Base-by-base conservation (phyloP, 164 flowering plant genomes). In the Aristolochia fimbriata region DNA sequence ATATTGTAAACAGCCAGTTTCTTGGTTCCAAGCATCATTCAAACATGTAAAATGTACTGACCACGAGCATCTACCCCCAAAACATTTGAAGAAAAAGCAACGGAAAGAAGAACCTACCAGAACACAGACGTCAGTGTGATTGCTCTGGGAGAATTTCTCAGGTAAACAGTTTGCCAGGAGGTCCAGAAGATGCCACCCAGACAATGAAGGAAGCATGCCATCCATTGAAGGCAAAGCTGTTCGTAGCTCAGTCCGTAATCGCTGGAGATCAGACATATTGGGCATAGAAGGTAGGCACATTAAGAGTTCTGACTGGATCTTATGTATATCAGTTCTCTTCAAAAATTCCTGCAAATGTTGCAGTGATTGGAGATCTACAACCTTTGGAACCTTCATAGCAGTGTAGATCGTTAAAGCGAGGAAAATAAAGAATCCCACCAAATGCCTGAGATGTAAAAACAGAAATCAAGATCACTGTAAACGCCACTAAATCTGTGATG, bases 341-440 rank as follows among this genome's bases (percentile, higher is more conserved):
- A 84, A 50, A 48, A 80, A 80, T 58, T 83, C 85, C 59, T 86
- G 82, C 31, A 88, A 55, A 72, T 85, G 84, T 43, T 78, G 86
- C 37, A 87, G 63, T 23, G 82, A 70, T 16, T 78, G 81, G 37
- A 87, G 77, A 76, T 93, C 92, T 56, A 89, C 79, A 17, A 88
- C 91, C 54, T 65, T 73, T 25, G 98, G 98, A 58, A 82, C 71
- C 81, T 78, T 81, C 82, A 66, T 73, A 51, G 96, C 98, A 19
- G 97, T 93, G 73, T 87, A 93, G 70, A 90, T 82, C 31, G 98
- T 93, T 69, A 93, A 71, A 43, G 82, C 19, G n/a, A 93, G 94
- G 73, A 93, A 93, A 53, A 93, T 75, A 76, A 93, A 84, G 80
- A 93, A 93, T 33, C 97, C 99, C 20, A 93, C 86, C 81, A 93